Evolutionary conservation across 306 rosid genomes (phyloP).

Genomic region (Arachis stenosperma): DNA sequence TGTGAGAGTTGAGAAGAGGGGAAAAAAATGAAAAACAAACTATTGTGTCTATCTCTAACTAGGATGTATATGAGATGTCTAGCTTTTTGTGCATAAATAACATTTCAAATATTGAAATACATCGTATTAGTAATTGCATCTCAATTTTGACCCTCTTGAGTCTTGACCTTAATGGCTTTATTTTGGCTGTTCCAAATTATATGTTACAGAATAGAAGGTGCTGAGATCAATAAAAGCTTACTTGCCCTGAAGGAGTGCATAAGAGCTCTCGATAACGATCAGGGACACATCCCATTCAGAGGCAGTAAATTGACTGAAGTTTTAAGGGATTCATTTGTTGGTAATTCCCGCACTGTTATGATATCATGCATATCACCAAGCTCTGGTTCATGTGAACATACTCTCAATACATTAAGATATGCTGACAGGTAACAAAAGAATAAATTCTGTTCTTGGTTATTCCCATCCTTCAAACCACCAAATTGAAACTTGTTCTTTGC

Average conservation of each 20-base stretch:
- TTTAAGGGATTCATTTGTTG: conserved; percentile 91
- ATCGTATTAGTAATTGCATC: background rate
- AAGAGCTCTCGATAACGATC: conserved; percentile 95
- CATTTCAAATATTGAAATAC: background rate
- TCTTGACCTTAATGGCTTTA: conserved; percentile 20
- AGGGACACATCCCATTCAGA: conserved; percentile 95
- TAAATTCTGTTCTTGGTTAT: conserved; percentile 29
- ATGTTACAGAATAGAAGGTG: conserved; percentile 91
- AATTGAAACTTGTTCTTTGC: conserved; percentile 10
- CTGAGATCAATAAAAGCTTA: conserved; percentile 96
- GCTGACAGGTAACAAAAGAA: conserved; percentile 75
- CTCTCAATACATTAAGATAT: conserved; percentile 88
- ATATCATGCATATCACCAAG: conserved; percentile 95
- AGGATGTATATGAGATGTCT: too few species aligned
- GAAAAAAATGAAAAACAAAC: too few species aligned
- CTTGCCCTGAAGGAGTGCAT: conserved; percentile 94
- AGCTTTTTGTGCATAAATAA: too few species aligned
- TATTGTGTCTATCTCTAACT: too few species aligned
- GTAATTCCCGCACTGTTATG: conserved; percentile 91
- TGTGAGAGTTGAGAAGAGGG: too few species aligned
- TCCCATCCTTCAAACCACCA: too few species aligned
- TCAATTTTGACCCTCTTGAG: conserved; percentile 9
- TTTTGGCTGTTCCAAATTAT: conserved; percentile 32
- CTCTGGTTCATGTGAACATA: conserved; percentile 93
- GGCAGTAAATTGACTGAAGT: conserved; percentile 96